Conservation (phyloP, 306 rosid species). For the Rubus parviflorus region DNA sequence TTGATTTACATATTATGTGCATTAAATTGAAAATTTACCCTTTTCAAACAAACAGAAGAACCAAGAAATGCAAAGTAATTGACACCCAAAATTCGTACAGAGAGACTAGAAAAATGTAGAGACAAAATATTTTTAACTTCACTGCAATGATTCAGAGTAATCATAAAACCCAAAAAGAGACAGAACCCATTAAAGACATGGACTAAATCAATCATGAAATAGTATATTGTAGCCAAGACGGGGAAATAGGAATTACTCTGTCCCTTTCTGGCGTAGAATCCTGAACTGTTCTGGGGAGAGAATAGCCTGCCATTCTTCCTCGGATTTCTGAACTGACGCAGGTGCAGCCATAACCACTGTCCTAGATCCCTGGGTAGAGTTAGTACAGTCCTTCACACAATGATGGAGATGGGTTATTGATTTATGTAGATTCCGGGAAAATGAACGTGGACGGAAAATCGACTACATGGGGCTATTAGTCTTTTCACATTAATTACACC, state of each 20-base stretch:
- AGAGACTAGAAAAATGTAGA: neutral
- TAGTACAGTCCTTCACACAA: slow-evolving; percentile 3
- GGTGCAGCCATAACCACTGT: slow-evolving; percentile 35
- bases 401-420: neutral
- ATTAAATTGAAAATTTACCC: neutral
- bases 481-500: too few relatives aligned
- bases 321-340: slow-evolving; percentile 48
- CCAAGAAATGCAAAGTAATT: neutral
- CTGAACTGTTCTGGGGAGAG: slow-evolving; percentile 85
- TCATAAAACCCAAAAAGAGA: neutral
- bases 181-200: neutral
- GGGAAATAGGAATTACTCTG: slow-evolving; percentile 45
- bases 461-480: neutral
- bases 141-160: neutral
- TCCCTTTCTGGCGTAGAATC: slow-evolving; percentile 78
- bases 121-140: neutral
- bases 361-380: neutral
- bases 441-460: slow-evolving; percentile 46
- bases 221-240: neutral
- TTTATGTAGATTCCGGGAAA: slow-evolving; percentile 1
- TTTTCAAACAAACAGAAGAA: neutral
- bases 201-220: neutral
- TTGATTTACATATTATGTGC: neutral
- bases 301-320: slow-evolving; percentile 71
- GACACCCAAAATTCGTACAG: neutral